Percentiles rank a stretch among this genome's conserved stretches.
Conservation (phyloP, 2,329 filamentous ascomycete species). For the Pezicula rhizophila region DNA sequence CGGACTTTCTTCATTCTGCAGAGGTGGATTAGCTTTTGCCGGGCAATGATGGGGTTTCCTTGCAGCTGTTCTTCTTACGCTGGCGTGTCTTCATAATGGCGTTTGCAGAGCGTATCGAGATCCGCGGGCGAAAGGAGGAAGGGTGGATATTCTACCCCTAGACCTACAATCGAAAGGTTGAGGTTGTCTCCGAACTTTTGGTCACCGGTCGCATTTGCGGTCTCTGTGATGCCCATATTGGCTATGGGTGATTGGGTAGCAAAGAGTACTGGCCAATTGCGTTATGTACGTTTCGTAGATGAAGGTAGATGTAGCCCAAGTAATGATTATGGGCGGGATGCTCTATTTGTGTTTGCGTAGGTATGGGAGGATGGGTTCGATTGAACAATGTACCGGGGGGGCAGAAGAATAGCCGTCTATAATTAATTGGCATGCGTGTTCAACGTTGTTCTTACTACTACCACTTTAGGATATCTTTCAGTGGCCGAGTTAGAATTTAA, state of each 20-base stretch:
- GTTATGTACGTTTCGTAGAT: no score
- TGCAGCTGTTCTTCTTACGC: slow-evolving; percentile 41
- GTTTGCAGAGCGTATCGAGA: slow-evolving; percentile 45
- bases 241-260: neutral
- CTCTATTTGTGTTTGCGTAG: no score
- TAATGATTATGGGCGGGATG: no score
- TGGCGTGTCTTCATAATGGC: slow-evolving; percentile 53
- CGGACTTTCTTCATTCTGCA: slow-evolving; percentile 56
- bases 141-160: slow-evolving; percentile 56
- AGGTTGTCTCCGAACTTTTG: slow-evolving; percentile 40
- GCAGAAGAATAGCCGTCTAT: no score
- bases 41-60: neutral
- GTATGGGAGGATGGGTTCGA: no score
- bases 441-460: no score
- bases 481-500: no score
- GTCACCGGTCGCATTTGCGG: slow-evolving; percentile 12
- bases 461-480: no score
- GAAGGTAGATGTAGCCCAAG: no score
- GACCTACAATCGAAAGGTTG: slow-evolving; percentile 53
- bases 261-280: neutral
- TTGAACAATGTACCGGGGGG: no score
- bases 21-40: slow-evolving; percentile 1
- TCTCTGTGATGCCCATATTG: neutral
- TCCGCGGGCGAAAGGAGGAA: slow-evolving; percentile 43
- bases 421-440: no score